Evolutionary conservation across 331 rosid genomes (phyloP), one percentile per base, ranked within the genome.

Genomic region (Erythrophleum ivorense): DNA sequence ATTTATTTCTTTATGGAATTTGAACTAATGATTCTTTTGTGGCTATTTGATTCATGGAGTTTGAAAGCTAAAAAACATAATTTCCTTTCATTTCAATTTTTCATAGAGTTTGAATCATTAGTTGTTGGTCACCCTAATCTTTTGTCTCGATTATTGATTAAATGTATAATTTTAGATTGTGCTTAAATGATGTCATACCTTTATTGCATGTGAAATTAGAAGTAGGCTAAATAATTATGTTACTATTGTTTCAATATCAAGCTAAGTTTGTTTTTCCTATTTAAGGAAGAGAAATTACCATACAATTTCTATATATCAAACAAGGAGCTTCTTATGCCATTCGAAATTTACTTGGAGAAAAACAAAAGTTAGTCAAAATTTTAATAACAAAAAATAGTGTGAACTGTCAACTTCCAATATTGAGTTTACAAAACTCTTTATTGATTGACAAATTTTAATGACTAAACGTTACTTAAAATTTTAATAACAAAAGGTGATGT

Each of bases 261-360:
- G 7, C 43, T 75, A 55, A 57, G 54, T 5, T 10, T 11, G 15
- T 75, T 75, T 58, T 78, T 58, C 6, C 40, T 59, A 29, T 40
- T 85, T 54, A 79, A 95, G 99, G 99, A 93, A 87, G 98, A 95
- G 89, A 95, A 86, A 89, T 81, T 95, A 33, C 99, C 98, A 0
- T 95, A 95, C 88, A 81, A 93, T 79, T 95, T 95, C 86, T 95
- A 90, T 55, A 81, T 95, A 70, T 88, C 91, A 31, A 88, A 95
- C 3, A 91, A 91, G 88, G 99, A 95, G 81, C 98, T 95, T 67
- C 69, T 85, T 55, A 94, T 88, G 77, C 85, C 90, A 0, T 97
- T 93, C 80, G 97, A 88, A 59, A 77, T 82, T 12, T 95, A 95
- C 88, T 89, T 92, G 80, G 94, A 91, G 85, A 93, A 92, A 83